A percentile compares a stretch with the other conserved stretches of the same genome.
These are phyloP conservation scores for Cyanodermella asteris DNA, from an alignment of 2,329 filamentous ascomycete genomes.

Conservation along the genomic window DNA sequence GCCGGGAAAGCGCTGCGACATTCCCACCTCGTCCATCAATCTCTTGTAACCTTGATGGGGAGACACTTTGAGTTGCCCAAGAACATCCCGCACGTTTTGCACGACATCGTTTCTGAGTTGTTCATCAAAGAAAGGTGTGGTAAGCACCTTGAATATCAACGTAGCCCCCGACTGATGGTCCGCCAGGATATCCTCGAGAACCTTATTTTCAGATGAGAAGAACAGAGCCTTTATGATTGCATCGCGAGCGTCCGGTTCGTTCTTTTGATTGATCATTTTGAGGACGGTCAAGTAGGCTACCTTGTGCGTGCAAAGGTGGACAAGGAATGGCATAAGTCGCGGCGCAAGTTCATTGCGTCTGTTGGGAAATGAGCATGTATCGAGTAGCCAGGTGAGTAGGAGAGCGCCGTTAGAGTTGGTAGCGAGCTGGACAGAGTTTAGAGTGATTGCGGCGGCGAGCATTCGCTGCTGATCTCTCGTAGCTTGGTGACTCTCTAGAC, in stretches of 20 bases:
- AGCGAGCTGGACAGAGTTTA: slow-evolving; percentile 88
- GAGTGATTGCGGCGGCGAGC: slow-evolving; percentile 82
- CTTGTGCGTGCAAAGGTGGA: slow-evolving; percentile 94
- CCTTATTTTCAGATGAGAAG: slow-evolving; percentile 69
- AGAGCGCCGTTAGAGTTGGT: slow-evolving; percentile 91
- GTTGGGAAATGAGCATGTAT: slow-evolving; percentile 88
- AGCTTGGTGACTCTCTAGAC: slow-evolving; percentile 83
- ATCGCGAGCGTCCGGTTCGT: slow-evolving; percentile 79
- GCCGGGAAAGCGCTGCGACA: slow-evolving; percentile 38
- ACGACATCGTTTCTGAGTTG: slow-evolving; percentile 68
- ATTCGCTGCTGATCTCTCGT: slow-evolving; percentile 90
- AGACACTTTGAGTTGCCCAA: slow-evolving; percentile 77
- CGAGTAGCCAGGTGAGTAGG: slow-evolving; percentile 89
- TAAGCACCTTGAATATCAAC: slow-evolving; percentile 94
- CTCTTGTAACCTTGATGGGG: slow-evolving; percentile 94
- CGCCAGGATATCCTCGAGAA: slow-evolving; percentile 70
- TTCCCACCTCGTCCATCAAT: slow-evolving; percentile 91
- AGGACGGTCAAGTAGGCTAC: slow-evolving; percentile 91
- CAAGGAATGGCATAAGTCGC: slow-evolving; percentile 73
- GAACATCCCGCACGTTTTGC: slow-evolving; percentile 75
- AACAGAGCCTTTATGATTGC: slow-evolving; percentile 78
- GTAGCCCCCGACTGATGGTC: slow-evolving; percentile 87
- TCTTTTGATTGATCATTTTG: slow-evolving; percentile 96
- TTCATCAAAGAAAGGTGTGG: slow-evolving; percentile 93
- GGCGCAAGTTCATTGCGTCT: slow-evolving; percentile 82